Evolutionary conservation across 2,329 filamentous ascomycete species (phyloP).

Genomic region (Neofusicoccum umdonicola): DNA sequence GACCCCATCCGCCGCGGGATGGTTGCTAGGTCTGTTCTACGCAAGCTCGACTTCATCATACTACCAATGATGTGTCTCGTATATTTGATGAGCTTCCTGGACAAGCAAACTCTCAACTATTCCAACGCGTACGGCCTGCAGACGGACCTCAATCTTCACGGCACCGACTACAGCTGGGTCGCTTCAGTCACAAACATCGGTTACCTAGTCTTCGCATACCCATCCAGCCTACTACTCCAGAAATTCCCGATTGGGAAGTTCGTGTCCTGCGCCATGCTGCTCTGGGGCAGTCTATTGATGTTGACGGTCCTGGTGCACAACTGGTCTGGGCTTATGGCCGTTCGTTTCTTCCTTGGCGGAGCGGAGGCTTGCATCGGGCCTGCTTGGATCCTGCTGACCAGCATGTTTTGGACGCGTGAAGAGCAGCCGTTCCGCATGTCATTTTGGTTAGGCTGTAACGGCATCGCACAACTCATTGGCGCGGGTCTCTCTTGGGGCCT

Average conservation of each 20-base stretch:
- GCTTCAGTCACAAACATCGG: background rate
- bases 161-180: background rate
- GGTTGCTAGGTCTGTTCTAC: background rate
- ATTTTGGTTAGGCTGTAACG: constrained; percentile 48
- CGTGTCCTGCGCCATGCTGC: background rate
- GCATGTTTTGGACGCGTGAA: constrained; percentile 49
- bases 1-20: background rate
- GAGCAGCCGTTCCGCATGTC: constrained; percentile 50
- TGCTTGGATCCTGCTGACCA: constrained; percentile 51
- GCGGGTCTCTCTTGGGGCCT: constrained; percentile 25
- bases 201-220: background rate
- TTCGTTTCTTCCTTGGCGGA: constrained; percentile 22
- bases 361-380: constrained; percentile 52
- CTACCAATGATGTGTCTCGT: background rate
- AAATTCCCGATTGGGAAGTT: background rate
- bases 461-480: constrained; percentile 48
- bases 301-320: background rate
- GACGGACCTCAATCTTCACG: background rate
- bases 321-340: constrained; percentile 28
- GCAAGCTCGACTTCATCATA: background rate
- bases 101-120: background rate
- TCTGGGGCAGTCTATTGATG: background rate
- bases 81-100: background rate
- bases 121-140: background rate
- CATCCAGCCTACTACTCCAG: background rate